phyloP scores from a whole-genome alignment of 164 flowering plant species.

The Chloranthus sessilifolius region DNA sequence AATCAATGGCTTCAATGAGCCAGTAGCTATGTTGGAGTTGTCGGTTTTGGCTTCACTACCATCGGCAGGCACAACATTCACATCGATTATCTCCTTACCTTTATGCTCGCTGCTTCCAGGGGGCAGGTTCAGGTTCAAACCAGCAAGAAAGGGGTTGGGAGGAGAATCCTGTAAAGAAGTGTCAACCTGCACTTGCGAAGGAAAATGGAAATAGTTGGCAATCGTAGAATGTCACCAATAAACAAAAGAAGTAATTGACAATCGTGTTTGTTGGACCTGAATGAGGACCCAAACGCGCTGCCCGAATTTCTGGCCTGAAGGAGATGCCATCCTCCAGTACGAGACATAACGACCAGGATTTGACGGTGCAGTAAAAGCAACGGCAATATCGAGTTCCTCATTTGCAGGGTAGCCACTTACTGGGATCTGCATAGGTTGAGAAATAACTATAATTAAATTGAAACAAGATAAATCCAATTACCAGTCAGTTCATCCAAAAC shows the following conservation, averaged over 20 bases:
- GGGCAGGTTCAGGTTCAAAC: slow-evolving; percentile 60
- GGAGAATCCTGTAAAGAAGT: slow-evolving; percentile 21
- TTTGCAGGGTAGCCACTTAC: slow-evolving; percentile 36
- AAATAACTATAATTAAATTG: background rate
- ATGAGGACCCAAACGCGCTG: slow-evolving; percentile 93
- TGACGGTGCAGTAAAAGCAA: slow-evolving; percentile 72
- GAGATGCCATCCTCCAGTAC: slow-evolving; percentile 78
- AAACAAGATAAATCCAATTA: too few species aligned
- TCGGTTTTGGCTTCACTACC: slow-evolving; percentile 2
- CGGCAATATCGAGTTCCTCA: slow-evolving; percentile 60
- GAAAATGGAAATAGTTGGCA: too few species aligned
- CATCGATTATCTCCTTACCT: slow-evolving; percentile 26
- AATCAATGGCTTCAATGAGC: slow-evolving; percentile 21
- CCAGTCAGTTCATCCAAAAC: too few species aligned
- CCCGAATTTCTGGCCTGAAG: slow-evolving; percentile 68
- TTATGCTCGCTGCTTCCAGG: slow-evolving; percentile 26
- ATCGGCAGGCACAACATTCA: slow-evolving; percentile 32
- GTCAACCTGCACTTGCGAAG: slow-evolving; percentile 49
- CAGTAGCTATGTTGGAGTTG: slow-evolving; percentile 4
- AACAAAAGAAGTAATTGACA: too few species aligned
- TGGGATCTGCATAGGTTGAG: slow-evolving; percentile 41
- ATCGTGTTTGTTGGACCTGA: too few species aligned
- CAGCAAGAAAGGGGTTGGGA: slow-evolving; percentile 11
- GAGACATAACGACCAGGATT: slow-evolving; percentile 78
- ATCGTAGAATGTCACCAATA: too few species aligned